Evolutionary conservation across 495 filamentous ascomycete species (phyloP), one percentile per base, ranked within the genome.

Genomic region (Glonium stellatum): DNA sequence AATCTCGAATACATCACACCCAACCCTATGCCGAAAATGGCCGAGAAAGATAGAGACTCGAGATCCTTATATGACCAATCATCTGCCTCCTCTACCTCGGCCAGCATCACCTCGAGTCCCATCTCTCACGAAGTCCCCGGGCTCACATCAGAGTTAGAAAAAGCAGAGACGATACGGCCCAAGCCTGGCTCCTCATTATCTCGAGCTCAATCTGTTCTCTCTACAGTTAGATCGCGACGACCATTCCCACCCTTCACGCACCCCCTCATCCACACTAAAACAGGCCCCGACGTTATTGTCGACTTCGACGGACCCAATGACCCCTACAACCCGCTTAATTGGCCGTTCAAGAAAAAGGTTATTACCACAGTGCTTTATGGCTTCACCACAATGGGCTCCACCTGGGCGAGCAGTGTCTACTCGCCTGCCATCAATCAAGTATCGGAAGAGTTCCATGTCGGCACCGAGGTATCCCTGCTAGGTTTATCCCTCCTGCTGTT

Each of bases 401-500:
- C 66, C 8, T 66, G 62, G 41, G 60, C 72, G 1, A 78, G 76
- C 1, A 77, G 76, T 0, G 73, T 79, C 11, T 82, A 81, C 60
- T 70, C 75, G 12, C 71, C 70, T 6, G 73, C 71, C 4, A 61
- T 70, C 19, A 54, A 60, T 1, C 66, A 72, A 27, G 61, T 81
- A 36, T 69, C 72, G 41, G 53, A 67, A 8, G 69, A 76, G 2
- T 81, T 82, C 55, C 57, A 73, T 21, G 67, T 75, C 11, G 72
- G 74, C 46, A 49, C 66, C 10, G 48, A 76, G 47, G 73, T 80
- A n/a, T 70, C 71, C 8, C 73, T 61, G n/a, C 63, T 81, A 8
- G 79, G 78, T 15, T 67, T 80, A 1, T 76, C 79, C 0, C 70
- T 81, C n/a, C 78, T 76, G 41, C 71, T 80, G 1, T 67, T 81